Percentiles rank a stretch among this genome's conserved stretches.
Conservation (phyloP, 306 rosid genomes). For the Quercus cerris region DNA sequence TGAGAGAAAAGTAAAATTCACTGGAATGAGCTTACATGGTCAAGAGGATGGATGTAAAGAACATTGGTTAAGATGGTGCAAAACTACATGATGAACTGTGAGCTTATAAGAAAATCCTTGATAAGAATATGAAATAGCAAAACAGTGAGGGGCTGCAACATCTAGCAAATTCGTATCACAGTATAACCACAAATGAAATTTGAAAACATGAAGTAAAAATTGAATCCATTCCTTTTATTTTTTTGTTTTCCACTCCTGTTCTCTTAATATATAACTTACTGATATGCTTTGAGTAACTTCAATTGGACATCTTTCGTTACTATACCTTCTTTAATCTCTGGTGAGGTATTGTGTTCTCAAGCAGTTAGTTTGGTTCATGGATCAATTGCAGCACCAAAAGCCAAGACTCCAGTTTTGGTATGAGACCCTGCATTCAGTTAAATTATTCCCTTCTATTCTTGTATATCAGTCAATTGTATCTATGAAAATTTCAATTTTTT, state of each 20-base stretch:
- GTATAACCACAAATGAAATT: too few relatives aligned
- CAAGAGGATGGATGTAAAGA: not conserved
- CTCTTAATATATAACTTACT: not conserved
- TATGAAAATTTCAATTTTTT: not conserved
- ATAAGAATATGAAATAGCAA: not conserved
- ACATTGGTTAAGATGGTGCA: not conserved
- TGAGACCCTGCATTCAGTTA: not conserved
- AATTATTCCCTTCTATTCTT: not conserved
- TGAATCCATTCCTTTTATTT: too few relatives aligned
- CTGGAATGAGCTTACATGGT: not conserved
- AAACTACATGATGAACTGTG: not conserved
- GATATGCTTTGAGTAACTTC: not conserved
- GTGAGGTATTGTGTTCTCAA: not conserved
- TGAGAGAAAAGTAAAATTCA: not conserved
- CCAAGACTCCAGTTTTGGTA: constrained; percentile 29
- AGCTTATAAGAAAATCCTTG: not conserved
- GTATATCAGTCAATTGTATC: not conserved
- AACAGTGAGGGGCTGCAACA: not conserved
- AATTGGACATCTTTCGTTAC: not conserved
- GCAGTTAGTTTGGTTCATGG: constrained; percentile 13
- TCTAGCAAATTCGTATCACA: not conserved
- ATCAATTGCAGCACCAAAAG: constrained; percentile 13
- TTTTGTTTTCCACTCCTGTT: not conserved
- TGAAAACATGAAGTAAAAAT: too few relatives aligned
- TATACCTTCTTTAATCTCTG: not conserved